These are phyloP conservation scores for Aspergillus wentii DNA, from an alignment of 495 filamentous ascomycete genomes.

Conservation along the genomic window DNA sequence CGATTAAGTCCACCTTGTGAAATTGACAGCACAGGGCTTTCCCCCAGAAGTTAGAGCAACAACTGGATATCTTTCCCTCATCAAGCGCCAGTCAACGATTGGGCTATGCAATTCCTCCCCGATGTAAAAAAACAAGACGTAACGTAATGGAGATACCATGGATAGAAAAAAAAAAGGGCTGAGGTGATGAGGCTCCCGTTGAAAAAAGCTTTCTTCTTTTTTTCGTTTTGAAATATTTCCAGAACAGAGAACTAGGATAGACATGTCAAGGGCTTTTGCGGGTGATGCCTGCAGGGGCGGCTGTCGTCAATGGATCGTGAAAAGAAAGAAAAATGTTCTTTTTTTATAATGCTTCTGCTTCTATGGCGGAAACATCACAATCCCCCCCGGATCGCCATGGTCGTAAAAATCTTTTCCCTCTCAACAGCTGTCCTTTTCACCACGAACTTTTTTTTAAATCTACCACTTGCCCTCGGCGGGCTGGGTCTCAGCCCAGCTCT, in stretches of 20 bases:
- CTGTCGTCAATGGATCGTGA: conserved; percentile 20
- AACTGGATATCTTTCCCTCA: conserved; percentile 95
- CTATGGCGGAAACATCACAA: conserved; percentile 15
- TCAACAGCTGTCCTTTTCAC: conserved; percentile 30
- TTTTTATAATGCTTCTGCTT: conserved; percentile 18
- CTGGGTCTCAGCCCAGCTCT: conserved; percentile 64
- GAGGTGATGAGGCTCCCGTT: conserved; percentile 23
- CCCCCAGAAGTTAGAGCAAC: conserved; percentile 55
- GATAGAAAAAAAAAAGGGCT: conserved; percentile 25
- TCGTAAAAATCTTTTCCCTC: conserved; percentile 23
- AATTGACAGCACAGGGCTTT: conserved; percentile 87
- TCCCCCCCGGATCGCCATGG: conserved; percentile 23
- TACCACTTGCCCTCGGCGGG: conserved; percentile 63
- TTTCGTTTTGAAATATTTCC: conserved; percentile 24
- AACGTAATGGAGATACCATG: conserved; percentile 20
- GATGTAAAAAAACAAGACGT: conserved; percentile 23
- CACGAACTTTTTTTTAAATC: conserved; percentile 19
- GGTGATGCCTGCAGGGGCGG: conserved; percentile 3
- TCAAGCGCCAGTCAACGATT: conserved; percentile 71
- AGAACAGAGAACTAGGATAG: conserved; percentile 44
- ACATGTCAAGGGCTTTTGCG: conserved; percentile 38
- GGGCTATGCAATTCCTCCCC: conserved; percentile 40
- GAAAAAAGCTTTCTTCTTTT: conserved; percentile 31
- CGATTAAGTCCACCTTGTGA: conserved; percentile 58
- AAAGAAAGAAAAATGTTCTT: conserved; percentile 25